Evolutionary conservation across 768 basidiomycete genomes (phyloP).

Genomic region (Hydnum rufescens): DNA sequence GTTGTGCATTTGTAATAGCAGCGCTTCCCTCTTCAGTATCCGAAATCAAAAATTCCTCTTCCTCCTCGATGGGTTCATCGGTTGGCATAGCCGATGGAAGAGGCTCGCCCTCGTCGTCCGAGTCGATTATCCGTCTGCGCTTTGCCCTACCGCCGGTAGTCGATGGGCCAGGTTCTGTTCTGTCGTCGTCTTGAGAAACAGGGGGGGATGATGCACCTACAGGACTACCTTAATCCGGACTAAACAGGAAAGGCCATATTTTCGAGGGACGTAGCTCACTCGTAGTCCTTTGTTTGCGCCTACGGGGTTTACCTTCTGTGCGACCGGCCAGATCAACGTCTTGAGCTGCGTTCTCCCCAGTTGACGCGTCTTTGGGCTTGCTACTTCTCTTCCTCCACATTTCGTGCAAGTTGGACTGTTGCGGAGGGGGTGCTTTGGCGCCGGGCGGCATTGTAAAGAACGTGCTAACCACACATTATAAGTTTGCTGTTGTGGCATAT

Average conservation of each 20-base stretch:
- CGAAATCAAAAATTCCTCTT: slow-evolving; percentile 13
- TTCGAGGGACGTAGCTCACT: background rate
- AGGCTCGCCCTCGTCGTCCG: slow-evolving; percentile 18
- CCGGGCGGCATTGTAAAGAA: slow-evolving; percentile 60
- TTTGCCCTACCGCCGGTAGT: slow-evolving; percentile 10
- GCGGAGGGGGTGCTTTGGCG: slow-evolving; percentile 43
- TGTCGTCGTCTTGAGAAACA: background rate
- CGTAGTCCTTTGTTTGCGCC: slow-evolving; percentile 9
- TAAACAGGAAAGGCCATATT: slow-evolving; percentile 1
- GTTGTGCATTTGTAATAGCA: slow-evolving; percentile 17
- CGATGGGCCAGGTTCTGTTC: slow-evolving; percentile 3
- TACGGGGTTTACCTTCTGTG: slow-evolving; percentile 13
- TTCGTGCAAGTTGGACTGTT: slow-evolving; percentile 60
- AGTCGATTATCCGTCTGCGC: slow-evolving; percentile 23
- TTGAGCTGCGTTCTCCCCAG: slow-evolving; percentile 9
- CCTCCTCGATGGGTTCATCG: slow-evolving; percentile 15
- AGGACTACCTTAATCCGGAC: background rate
- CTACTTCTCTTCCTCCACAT: slow-evolving; percentile 35
- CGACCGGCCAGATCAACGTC: slow-evolving; percentile 12
- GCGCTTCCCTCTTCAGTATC: slow-evolving; percentile 2
- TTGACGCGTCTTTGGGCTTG: background rate
- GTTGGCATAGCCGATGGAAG: background rate
- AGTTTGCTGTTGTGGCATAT: background rate
- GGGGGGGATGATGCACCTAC: background rate
- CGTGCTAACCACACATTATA: slow-evolving; percentile 20